Evolutionary conservation across 139 green algal species (phyloP), one percentile per base, ranked within the genome.

Genomic region (Ettlia oleoabundans): DNA sequence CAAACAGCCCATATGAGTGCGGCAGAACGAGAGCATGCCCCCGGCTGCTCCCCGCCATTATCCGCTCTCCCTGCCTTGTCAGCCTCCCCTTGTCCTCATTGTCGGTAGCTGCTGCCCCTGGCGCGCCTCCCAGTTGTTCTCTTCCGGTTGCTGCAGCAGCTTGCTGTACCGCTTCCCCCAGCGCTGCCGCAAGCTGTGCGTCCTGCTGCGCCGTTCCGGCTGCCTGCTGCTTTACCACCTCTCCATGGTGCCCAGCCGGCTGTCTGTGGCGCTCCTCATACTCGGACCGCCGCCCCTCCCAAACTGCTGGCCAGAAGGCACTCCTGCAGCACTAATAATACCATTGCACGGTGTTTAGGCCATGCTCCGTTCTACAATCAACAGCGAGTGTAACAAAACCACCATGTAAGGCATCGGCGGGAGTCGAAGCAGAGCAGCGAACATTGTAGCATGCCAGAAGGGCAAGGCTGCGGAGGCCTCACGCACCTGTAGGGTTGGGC

Each of bases 261-360:
- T 30, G 26, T 55, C 61, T 30, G n/a, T 64, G 55, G 42, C 32
- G 41, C 2, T 53, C 43, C 35, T 64, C 78, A 24, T 85, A 84
- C 19, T 78, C 15, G 24, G 76, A 47, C 52, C 70, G 63, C 72
- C 87, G 77, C 2, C 35, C 40, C 35, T 80, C 65, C 67, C 87
- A 87, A n/a, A 87, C 51, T 8, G 61, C 71, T 13, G 88, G 84
- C 90, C 90, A 95, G 82, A 83, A 96, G 33, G 76, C 66, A 2
- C 42, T 82, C 7, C 18, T 88, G 86, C 92, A 93, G 30, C 86
- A n/a, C n/a, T n/a, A n/a, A n/a, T n/a, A n/a, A n/a, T n/a, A n/a
- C n/a, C n/a, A n/a, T 26, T 51, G 26, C 28, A 35, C 22, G 30
- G 28, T 55, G 3, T 8, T 10, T 24, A 41, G 66, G 19, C 66